A percentile compares a stretch with the other conserved stretches of the same genome.
Evolutionary conservation across 164 flowering plant species (phyloP).

Genomic region (Umbellularia californica): DNA sequence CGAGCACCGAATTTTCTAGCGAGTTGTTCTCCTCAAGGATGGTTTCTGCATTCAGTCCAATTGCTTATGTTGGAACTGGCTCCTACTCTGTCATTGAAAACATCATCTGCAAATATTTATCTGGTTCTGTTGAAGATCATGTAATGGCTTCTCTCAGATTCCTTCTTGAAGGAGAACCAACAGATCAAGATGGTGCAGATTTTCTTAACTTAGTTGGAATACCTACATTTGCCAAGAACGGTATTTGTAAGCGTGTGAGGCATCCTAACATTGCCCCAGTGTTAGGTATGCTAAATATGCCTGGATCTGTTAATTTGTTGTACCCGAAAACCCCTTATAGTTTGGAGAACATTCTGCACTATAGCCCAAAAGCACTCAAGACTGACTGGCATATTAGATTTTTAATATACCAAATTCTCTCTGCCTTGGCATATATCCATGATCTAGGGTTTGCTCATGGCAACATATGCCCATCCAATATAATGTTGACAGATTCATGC

Average conservation of each 20-base stretch:
- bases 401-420: constrained; percentile 76
- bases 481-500: constrained; percentile 55
- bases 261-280: constrained; percentile 84
- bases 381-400: constrained; percentile 75
- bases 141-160: constrained; percentile 49
- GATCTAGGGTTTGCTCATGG: constrained; percentile 75
- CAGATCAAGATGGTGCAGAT: constrained; percentile 45
- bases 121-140: constrained; percentile 67
- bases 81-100: constrained; percentile 42
- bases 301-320: constrained; percentile 37
- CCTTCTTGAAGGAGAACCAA: constrained; percentile 61
- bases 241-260: constrained; percentile 66
- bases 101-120: constrained; percentile 40
- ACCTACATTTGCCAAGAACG: constrained; percentile 51
- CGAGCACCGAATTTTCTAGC: constrained; percentile 26
- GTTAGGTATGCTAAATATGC: constrained; percentile 57
- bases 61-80: constrained; percentile 51
- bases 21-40: constrained; percentile 46
- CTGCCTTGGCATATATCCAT: constrained; percentile 71
- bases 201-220: constrained; percentile 71
- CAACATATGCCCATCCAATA: constrained; percentile 55
- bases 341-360: constrained; percentile 67
- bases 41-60: constrained; percentile 61
- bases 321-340: constrained; percentile 67
- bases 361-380: constrained; percentile 60